Percentiles rank a stretch among this genome's conserved stretches.
Conservation (phyloP, 1,139 yeast genomes). For the Diutina rugosa region DNA sequence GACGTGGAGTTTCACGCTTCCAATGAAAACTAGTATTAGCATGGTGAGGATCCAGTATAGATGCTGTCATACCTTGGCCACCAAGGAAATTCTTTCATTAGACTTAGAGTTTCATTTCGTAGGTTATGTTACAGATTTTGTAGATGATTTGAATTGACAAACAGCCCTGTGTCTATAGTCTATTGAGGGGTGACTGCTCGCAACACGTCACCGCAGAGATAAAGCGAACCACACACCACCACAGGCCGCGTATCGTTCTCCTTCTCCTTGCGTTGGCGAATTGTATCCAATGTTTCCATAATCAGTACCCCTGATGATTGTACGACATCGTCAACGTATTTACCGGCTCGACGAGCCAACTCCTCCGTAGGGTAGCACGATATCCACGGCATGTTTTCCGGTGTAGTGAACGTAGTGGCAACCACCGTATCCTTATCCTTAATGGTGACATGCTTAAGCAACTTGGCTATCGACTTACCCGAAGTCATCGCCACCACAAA, state of each 20-base stretch:
- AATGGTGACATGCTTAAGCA: constrained; percentile 39
- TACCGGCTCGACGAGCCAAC: constrained; percentile 18
- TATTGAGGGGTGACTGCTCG: neutral
- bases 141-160: too few relatives aligned
- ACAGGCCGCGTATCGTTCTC: constrained; percentile 19
- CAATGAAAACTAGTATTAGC: too few relatives aligned
- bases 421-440: constrained; percentile 39
- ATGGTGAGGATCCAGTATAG: too few relatives aligned
- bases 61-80: too few relatives aligned
- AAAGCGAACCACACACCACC: constrained; percentile 70
- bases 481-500: constrained; percentile 65
- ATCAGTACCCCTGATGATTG: constrained; percentile 9
- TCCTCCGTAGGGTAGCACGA: constrained; percentile 28
- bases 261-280: constrained; percentile 7
- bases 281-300: constrained; percentile 9
- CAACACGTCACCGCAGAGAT: constrained; percentile 47
- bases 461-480: constrained; percentile 48
- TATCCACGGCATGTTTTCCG: constrained; percentile 94
- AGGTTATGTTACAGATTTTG: too few relatives aligned
- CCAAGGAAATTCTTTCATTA: too few relatives aligned
- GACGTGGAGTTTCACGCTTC: too few relatives aligned
- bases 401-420: constrained; percentile 49
- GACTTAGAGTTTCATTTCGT: too few relatives aligned
- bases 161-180: neutral
- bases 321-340: constrained; percentile 12